These are phyloP conservation scores for Suillus hirtellus DNA, from an alignment of 768 basidiomycete genomes.

Conservation along the genomic window DNA sequence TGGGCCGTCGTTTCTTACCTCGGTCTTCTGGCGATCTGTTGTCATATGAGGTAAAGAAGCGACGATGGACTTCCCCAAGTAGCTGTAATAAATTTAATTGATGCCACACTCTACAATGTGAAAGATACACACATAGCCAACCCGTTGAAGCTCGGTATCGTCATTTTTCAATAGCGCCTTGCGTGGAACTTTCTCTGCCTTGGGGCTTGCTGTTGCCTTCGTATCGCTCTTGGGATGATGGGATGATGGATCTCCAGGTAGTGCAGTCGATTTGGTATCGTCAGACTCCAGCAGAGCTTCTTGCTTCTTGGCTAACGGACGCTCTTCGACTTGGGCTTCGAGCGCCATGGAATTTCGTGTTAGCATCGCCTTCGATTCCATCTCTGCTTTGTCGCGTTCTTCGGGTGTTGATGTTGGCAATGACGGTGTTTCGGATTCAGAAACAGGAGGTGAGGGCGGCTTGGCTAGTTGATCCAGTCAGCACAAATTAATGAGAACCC, in stretches of 20 bases:
- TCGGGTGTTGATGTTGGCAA: slow-evolving; percentile 31
- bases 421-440: slow-evolving; percentile 17
- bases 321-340: slow-evolving; percentile 82
- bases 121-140: slow-evolving; percentile 60
- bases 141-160: slow-evolving; percentile 76
- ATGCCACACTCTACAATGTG: slow-evolving; percentile 1
- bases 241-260: slow-evolving; percentile 7
- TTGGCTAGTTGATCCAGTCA: slow-evolving; percentile 24
- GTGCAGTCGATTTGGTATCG: slow-evolving; percentile 17
- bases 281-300: slow-evolving; percentile 63
- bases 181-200: slow-evolving; percentile 48
- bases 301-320: slow-evolving; percentile 87
- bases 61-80: slow-evolving; percentile 74
- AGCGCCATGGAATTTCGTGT: slow-evolving; percentile 72
- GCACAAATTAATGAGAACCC: background rate
- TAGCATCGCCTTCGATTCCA: slow-evolving; percentile 56
- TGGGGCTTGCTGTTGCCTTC: slow-evolving; percentile 23
- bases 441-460: slow-evolving; percentile 14
- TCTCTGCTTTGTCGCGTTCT: slow-evolving; percentile 46
- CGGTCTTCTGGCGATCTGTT: slow-evolving; percentile 29
- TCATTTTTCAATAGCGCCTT: slow-evolving; percentile 87
- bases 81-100: slow-evolving; percentile 48
- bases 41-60: slow-evolving; percentile 75
- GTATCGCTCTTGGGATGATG: slow-evolving; percentile 18
- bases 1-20: slow-evolving; percentile 29